Evolutionary conservation across 768 basidiomycete species (phyloP), one percentile per base, ranked within the genome.

Genomic region (Lactarius deliciosus): DNA sequence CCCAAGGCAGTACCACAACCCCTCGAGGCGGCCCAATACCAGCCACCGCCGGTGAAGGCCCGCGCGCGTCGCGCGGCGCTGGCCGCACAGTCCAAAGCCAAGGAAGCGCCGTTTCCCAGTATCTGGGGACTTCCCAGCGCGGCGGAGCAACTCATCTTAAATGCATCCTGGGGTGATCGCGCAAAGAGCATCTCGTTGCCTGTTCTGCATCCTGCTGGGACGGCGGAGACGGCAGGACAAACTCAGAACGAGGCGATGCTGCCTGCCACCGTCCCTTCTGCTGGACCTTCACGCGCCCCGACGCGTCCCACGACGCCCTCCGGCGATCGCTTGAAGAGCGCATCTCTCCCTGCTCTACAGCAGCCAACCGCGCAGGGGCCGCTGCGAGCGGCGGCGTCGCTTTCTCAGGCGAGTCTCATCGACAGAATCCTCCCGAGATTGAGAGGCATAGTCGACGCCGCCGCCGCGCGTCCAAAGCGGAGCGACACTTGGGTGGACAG

Each of bases 1-100:
- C 60, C 47, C n/a, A 61, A 53, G 16, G 15, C 60, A 25, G 60
- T 61, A 25, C 60, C 60, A 15, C 60, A 61, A 28, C 60, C 60
- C 5, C 47, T 61, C 34, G 60, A 61, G 16, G 60, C 60, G 15
- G 47, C 45, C 10, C 47, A 34, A 34, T 50, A 61, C 53, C 60
- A 61, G 22, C 47, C 60, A 50, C 60, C 60, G 15, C 47, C 60
- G 16, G 11, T 53, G 22, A 61, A 61, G 22, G 60, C 60, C 16
- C 60, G 60, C 9, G 47, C 60, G 6, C 60, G 60, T 32, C 60
- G 60, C 22, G 47, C 13, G 1, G 60, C 60, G 5, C 34, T 53
- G 11, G 50, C 50, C 5, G 50, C 50, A 53, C 22, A 38, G 47
- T 45, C 60, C 16, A 61, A 50, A 22, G 34, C 47, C 36, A 53